A percentile compares a stretch with the other conserved stretches of the same genome.
Conservation (phyloP, 345 rosid genomes). For the Sonneratia alba region DNA sequence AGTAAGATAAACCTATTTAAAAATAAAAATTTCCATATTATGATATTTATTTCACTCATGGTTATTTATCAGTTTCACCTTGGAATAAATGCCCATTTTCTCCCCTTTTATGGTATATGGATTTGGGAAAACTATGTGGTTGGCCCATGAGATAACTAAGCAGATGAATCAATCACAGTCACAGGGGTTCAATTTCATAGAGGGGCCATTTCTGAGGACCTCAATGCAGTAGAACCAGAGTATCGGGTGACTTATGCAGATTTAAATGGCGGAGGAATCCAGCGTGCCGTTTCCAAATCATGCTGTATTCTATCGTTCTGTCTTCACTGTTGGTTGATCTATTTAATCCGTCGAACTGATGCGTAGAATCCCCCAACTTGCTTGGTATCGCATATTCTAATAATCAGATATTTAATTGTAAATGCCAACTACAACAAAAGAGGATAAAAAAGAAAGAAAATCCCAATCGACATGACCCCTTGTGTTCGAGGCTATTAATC, state of each 20-base stretch:
- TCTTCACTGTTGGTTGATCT: constrained; percentile 3
- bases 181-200: neutral
- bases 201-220: neutral
- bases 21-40: too few relatives aligned
- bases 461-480: too few relatives aligned
- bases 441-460: too few relatives aligned
- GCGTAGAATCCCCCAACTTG: constrained; percentile 3
- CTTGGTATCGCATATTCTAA: neutral
- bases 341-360: neutral
- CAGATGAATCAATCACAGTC: neutral
- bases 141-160: neutral
- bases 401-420: too few relatives aligned
- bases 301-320: neutral
- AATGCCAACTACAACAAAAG: too few relatives aligned
- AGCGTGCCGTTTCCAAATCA: neutral
- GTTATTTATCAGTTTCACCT: too few relatives aligned
- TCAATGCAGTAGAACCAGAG: neutral
- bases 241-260: neutral
- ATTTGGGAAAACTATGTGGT: neutral
- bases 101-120: too few relatives aligned
- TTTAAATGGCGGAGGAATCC: neutral
- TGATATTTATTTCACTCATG: too few relatives aligned
- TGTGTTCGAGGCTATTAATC: too few relatives aligned
- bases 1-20: too few relatives aligned
- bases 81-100: too few relatives aligned